Conservation (phyloP, 1,284 basidiomycete species). For the Trichosporon sp. region DNA sequence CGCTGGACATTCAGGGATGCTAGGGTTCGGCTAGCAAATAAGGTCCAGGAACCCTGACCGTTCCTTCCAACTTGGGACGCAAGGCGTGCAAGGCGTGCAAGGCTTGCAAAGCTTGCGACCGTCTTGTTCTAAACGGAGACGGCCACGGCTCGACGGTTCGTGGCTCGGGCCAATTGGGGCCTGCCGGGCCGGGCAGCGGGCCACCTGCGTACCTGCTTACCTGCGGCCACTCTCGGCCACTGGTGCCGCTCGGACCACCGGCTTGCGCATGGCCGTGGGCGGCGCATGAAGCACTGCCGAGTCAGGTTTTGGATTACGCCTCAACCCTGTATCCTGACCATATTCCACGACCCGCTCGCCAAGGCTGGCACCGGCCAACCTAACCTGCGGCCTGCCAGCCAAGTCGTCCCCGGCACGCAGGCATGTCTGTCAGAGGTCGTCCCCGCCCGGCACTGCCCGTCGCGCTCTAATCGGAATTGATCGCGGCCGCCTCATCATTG, state of each 20-base stretch:
- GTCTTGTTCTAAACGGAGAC: neutral
- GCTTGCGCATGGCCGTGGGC: neutral
- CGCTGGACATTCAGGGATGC: neutral
- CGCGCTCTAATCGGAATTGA: neutral
- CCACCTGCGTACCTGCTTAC: no score
- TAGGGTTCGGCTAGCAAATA: neutral
- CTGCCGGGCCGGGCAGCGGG: no score
- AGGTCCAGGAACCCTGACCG: neutral
- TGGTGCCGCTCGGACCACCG: neutral
- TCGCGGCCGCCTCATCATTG: conserved; percentile 11
- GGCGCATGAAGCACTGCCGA: neutral
- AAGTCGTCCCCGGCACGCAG: no score
- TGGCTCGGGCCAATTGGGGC: no score
- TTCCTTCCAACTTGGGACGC: neutral
- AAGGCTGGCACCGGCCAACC: neutral
- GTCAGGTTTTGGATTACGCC: neutral
- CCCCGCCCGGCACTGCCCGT: neutral
- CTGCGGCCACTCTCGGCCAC: no score
- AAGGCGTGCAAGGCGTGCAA: neutral
- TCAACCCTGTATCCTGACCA: neutral
- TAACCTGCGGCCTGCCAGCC: no score
- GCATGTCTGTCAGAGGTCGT: neutral
- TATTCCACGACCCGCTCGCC: neutral
- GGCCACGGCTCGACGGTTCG: neutral
- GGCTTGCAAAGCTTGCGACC: neutral